phyloP scores from a whole-genome alignment of 768 basidiomycete species.

The Lactifluus echinatus region DNA sequence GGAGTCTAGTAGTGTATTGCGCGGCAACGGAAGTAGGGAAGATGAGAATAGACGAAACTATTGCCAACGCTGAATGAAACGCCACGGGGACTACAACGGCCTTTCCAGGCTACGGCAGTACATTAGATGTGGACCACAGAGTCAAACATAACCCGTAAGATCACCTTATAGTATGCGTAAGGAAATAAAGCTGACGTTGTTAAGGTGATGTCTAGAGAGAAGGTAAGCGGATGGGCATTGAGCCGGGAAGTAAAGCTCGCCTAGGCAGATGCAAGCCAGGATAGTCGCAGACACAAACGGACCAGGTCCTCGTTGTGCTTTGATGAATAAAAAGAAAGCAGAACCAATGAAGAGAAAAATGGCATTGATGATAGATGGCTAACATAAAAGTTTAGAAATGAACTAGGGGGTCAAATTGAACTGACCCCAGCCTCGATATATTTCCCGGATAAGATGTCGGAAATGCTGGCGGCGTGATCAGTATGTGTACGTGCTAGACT shows the following conservation, averaged over 20 bases:
- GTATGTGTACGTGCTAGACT: constrained; percentile 42
- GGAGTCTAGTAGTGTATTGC: constrained; percentile 44
- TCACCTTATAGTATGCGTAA: constrained; percentile 49
- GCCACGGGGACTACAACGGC: constrained; percentile 47
- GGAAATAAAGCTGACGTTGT: constrained; percentile 55
- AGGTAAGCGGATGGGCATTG: neutral
- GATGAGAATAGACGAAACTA: constrained; percentile 43
- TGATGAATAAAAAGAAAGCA: constrained; percentile 48
- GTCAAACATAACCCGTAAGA: neutral
- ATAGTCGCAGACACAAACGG: constrained; percentile 50
- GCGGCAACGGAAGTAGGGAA: constrained; percentile 60
- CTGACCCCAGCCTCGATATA: constrained; percentile 46
- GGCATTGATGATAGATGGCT: constrained; percentile 52
- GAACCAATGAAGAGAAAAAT: constrained; percentile 59
- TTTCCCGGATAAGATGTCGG: constrained; percentile 38
- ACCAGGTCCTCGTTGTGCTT: constrained; percentile 51
- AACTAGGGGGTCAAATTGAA: constrained; percentile 24
- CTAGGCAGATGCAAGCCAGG: constrained; percentile 52
- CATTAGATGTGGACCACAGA: neutral
- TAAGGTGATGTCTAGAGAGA: constrained; percentile 43
- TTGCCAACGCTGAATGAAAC: constrained; percentile 49
- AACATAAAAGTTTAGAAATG: constrained; percentile 1
- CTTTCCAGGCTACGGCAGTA: constrained; percentile 36
- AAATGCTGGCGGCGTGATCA: constrained; percentile 31
- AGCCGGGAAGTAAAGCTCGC: constrained; percentile 28